These are phyloP conservation scores for Lactifluus rugatus DNA, from an alignment of 768 basidiomycete genomes.

Conservation along the genomic window DNA sequence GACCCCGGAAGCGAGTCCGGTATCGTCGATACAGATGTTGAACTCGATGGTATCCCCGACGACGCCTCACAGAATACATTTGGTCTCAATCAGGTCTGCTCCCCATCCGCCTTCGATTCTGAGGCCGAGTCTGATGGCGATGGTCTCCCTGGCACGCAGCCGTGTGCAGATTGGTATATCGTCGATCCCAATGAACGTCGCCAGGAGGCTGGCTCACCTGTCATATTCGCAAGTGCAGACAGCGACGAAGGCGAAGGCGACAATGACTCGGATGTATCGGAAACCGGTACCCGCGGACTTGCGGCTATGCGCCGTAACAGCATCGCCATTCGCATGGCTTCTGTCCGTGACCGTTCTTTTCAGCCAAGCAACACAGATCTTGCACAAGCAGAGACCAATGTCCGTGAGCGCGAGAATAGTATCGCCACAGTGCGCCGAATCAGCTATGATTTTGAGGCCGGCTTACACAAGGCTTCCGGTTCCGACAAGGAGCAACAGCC, in stretches of 20 bases:
- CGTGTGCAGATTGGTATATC: slow-evolving; percentile 12
- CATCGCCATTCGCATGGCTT: slow-evolving; percentile 9
- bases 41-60: slow-evolving; percentile 13
- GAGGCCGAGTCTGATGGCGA: slow-evolving; percentile 5
- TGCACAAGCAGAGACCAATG: not conserved
- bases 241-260: slow-evolving; percentile 8
- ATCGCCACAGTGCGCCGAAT: slow-evolving; percentile 8
- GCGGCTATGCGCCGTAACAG: slow-evolving; percentile 12
- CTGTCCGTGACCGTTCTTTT: slow-evolving; percentile 2
- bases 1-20: slow-evolving; percentile 11
- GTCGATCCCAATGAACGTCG: slow-evolving; percentile 12
- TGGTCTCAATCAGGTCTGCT: slow-evolving; percentile 6
- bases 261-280: slow-evolving; percentile 13
- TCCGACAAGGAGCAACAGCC: slow-evolving; percentile 3
- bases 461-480: not conserved
- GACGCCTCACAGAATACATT: slow-evolving; percentile 3
- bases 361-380: not conserved
- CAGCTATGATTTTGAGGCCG: not conserved
- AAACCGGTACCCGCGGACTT: slow-evolving; percentile 5
- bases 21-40: slow-evolving; percentile 18
- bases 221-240: slow-evolving; percentile 6
- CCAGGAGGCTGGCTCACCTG: slow-evolving; percentile 11
- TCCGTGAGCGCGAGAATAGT: slow-evolving; percentile 11
- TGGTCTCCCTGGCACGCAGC: not conserved
- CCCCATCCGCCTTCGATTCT: not conserved